Evolutionary conservation across 495 filamentous ascomycete genomes (phyloP), one percentile per base, ranked within the genome.

Genomic region (Astrothelium subdiscretum): DNA sequence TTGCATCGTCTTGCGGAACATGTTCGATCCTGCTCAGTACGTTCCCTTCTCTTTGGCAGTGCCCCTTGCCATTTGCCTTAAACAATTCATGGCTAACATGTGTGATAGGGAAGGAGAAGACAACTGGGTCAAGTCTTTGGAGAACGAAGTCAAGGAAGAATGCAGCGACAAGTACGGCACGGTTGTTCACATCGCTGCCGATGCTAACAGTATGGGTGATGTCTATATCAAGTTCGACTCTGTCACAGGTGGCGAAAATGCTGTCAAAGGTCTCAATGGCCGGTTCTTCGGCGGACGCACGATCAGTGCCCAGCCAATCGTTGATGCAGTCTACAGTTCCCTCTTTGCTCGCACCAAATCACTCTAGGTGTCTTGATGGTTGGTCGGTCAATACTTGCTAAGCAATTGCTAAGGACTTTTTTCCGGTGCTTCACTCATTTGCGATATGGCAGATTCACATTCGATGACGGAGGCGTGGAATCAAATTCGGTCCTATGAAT

Each of bases 171-270:
- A 94, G 80, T 99, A 97, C 80, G 95, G 95, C 71, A 88, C 91
- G 72, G 91, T 99, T 72, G 91, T 97, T 78, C 95, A 99, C 84
- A 96, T 97, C 77, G 81, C 90, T 71, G 57, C 54, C 31, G 92
- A 97, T 82, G 83, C 89, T 65, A 96, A 94, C 74, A 90, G 88
- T 59, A 83, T 88, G 72, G 95, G 95, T 76, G 95, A 97, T 70
- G 92, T 99, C 70, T 99, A 96, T 75, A 83, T 97, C 71, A 97
- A 97, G 75, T 99, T 97, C 73, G 90, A 96, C 77, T 87, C 89
- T 64, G 89, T 97, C 62, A 83, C 89, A 68, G 94, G 92, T 61
- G 95, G 92, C 69, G 89, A 96, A 72, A 97, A 97, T 67, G 94
- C 95, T 62, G 91, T 96, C 79, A 94, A 95, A 73, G 95, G 95